Percentiles rank a stretch among this genome's conserved stretches.
phyloP scores from a whole-genome alignment of 805 yeast species.

The Saccharomycopsis schoenii region DNA sequence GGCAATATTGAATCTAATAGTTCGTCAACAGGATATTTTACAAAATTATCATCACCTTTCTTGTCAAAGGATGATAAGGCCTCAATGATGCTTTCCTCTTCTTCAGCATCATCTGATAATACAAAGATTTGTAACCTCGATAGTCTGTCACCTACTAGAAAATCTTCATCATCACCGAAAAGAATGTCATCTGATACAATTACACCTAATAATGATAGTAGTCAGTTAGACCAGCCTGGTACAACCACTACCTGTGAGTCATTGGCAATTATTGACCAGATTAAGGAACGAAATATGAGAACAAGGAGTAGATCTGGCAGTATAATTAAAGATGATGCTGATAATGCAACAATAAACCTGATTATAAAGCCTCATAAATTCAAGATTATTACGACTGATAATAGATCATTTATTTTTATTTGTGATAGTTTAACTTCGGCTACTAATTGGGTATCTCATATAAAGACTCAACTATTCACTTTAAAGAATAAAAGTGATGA shows the following conservation, averaged over 20 bases:
- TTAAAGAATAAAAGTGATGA: conserved; percentile 60
- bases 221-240: not conserved
- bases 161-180: too few species aligned
- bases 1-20: not conserved
- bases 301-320: conserved; percentile 1
- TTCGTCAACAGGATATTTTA: not conserved
- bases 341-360: not conserved
- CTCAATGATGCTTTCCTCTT: not conserved
- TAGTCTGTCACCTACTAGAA: too few species aligned
- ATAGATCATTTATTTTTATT: conserved; percentile 50
- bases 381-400: conserved; percentile 41
- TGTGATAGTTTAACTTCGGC: conserved; percentile 72
- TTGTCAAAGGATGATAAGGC: not conserved
- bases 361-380: conserved; percentile 35
- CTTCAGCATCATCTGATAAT: not conserved
- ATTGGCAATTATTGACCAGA: not conserved
- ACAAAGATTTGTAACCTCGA: too few species aligned
- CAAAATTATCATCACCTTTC: not conserved
- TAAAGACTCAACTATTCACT: conserved; percentile 72
- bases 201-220: not conserved
- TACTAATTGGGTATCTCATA: conserved; percentile 63
- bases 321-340: not conserved
- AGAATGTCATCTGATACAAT: not conserved
- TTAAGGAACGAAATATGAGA: not conserved
- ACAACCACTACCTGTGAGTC: not conserved